A percentile compares a stretch with the other conserved stretches of the same genome.
These are phyloP conservation scores for Endothia cerciana DNA, from an alignment of 2,329 filamentous ascomycete genomes.

Conservation along the genomic window DNA sequence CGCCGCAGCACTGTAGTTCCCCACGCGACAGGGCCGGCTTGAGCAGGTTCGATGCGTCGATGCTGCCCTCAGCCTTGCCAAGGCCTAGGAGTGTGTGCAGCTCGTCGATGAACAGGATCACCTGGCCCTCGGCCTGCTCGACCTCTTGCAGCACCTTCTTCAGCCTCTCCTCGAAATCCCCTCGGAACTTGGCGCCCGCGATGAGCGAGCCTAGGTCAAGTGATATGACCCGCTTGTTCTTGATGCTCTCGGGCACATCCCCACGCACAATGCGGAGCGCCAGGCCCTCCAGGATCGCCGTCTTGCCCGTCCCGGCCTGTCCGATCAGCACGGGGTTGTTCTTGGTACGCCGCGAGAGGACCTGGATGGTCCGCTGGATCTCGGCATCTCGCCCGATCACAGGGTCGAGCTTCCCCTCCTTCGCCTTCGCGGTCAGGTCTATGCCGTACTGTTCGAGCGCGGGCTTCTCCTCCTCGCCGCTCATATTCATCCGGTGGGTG, in stretches of 20 bases:
- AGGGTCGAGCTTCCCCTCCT: constrained; percentile 88
- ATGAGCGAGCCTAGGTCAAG: constrained; percentile 91
- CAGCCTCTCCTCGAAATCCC: constrained; percentile 92
- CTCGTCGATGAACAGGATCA: constrained; percentile 96
- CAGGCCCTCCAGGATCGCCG: constrained; percentile 87
- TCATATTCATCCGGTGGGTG: constrained; percentile 91
- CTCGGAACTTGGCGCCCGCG: constrained; percentile 91
- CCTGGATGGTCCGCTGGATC: constrained; percentile 92
- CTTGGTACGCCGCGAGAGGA: constrained; percentile 89
- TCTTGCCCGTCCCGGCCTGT: constrained; percentile 89
- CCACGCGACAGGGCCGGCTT: constrained; percentile 93
- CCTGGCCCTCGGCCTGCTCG: constrained; percentile 81
- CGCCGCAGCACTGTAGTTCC: constrained; percentile 92
- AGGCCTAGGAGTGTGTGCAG: constrained; percentile 88
- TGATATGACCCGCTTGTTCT: constrained; percentile 87
- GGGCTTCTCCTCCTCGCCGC: constrained; percentile 75
- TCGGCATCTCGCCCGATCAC: constrained; percentile 92
- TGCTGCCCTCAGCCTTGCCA: constrained; percentile 93
- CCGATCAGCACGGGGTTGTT: constrained; percentile 97
- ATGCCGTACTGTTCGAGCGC: constrained; percentile 90
- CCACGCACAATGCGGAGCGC: constrained; percentile 88
- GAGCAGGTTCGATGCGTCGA: constrained; percentile 92
- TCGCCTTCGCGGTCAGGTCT: constrained; percentile 84
- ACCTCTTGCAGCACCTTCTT: constrained; percentile 93
- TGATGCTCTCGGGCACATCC: constrained; percentile 94